phyloP scores from a whole-genome alignment of 805 yeast species.

The Candida stauntonica region DNA sequence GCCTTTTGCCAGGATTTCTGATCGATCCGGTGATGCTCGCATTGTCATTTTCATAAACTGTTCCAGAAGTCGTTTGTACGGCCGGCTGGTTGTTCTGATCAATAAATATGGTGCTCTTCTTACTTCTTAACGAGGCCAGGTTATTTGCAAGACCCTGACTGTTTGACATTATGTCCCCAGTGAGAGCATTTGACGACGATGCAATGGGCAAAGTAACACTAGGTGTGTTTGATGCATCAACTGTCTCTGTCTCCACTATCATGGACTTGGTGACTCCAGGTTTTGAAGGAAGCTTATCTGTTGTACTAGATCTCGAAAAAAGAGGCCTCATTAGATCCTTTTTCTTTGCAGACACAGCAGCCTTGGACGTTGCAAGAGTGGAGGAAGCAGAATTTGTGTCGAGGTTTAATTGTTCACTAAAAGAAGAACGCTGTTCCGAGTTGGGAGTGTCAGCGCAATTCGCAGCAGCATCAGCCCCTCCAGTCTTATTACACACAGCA shows the following conservation, averaged over 20 bases:
- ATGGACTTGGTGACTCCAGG: slow-evolving; percentile 30
- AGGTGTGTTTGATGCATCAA: slow-evolving; percentile 38
- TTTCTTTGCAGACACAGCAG: slow-evolving; percentile 14
- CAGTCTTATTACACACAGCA: too few relatives aligned
- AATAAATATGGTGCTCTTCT: slow-evolving; percentile 31
- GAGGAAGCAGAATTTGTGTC: too few relatives aligned
- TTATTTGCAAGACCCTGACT: slow-evolving; percentile 27
- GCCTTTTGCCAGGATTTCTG: slow-evolving; percentile 20
- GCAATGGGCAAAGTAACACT: slow-evolving; percentile 27
- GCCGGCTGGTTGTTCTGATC: slow-evolving; percentile 12
- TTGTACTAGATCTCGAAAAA: slow-evolving; percentile 24
- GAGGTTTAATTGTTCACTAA: too few relatives aligned
- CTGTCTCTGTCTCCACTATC: slow-evolving; percentile 63
- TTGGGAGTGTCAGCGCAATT: too few relatives aligned
- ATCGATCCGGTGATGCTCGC: slow-evolving; percentile 25
- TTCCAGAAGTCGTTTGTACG: slow-evolving; percentile 10
- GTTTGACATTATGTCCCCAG: slow-evolving; percentile 18
- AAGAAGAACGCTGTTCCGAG: too few relatives aligned
- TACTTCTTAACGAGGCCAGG: slow-evolving; percentile 30
- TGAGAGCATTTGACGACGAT: slow-evolving; percentile 11
- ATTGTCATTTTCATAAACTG: slow-evolving; percentile 18
- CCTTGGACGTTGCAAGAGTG: not conserved
- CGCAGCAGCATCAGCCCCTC: too few relatives aligned
- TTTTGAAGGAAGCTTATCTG: slow-evolving; percentile 18
- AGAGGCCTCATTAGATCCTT: slow-evolving; percentile 24